Evolutionary conservation across 164 flowering plant genomes (phyloP), one percentile per base, ranked within the genome.

Genomic region (Santalum album): DNA sequence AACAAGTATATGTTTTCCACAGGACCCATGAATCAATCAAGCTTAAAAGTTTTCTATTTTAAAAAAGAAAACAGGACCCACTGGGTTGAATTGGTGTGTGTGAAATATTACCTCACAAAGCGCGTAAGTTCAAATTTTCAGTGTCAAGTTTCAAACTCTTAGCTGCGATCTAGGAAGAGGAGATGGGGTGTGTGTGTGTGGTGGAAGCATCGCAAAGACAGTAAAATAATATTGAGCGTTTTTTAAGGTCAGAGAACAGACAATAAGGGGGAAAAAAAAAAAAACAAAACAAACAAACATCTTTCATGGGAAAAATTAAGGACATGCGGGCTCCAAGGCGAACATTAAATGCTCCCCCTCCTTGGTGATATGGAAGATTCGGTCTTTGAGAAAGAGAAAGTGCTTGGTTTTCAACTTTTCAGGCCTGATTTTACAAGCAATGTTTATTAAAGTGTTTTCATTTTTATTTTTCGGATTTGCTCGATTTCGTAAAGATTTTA

Each of bases 331-430:
- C 54, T 63, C 69, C 80, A 49, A 78, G 58, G 80, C 76, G 50
- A 46, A 18, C 80, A 78, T 69, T 75, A 16, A 75, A 69, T 78
- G 80, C 63, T 12, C 69, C 34, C 34, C 78, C 63, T 12, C 69
- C 34, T 9, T 63, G 63, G 70, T 69, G 73, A 72, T 63, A 63
- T 73, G 77, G 77, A 67, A 78, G 77, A 76, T 73, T 78, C 83
- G 64, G 44, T 72, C 70, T 44, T 78, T 65, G 73, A 29, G 34
- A 29, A 29, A 71, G 71, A 69, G 63, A 36, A 7, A 7, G 22
- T 65, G 73, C 67, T 60, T 62, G 59, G 51, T 72, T 59, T 60
- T n/a, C n/a, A n/a, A n/a, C n/a, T n/a, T 61, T 54, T 36, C 15
- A 36, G 12, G 12, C 52, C 25, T 52, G 58, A 58, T 58, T 48